Evolutionary conservation across 176 grass and related monocot genomes (phyloP), one percentile per base, ranked within the genome.

Genomic region (Oryza meridionalis): DNA sequence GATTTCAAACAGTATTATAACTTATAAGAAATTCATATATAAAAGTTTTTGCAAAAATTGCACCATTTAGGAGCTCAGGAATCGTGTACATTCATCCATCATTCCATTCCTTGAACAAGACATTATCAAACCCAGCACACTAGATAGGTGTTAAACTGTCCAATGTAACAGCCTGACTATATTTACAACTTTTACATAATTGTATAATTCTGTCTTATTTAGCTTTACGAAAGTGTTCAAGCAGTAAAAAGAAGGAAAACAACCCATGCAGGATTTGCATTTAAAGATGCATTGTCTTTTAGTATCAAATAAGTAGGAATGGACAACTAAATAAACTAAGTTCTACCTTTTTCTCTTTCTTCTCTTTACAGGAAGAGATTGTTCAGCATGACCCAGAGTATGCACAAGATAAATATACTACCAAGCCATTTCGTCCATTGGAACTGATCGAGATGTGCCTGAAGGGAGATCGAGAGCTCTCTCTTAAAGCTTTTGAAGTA

Each of bases 401-500:
- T 67, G 87, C 73, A 72, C 79, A 91, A 73, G 86, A 58, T 63
- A 78, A 88, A 24, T 65, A 85, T 38, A 65, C 58, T 69, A 71
- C 77, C 49, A 86, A 88, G 67, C 78, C 90, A 31, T 85, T 96
- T 65, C 50, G 68, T 89, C 90, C 93, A 38, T 77, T 84, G 77
- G 91, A 98, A 84, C 73, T 98, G 77, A 94, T 98, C 16, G 86
- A 92, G 53, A 81, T 92, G 87, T 98, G 93, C 77, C 77, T 98
- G 76, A 95, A 78, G 69, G 78, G 70, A 77, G 89, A 80, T 46
- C 82, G 62, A 73, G 90, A 91, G 80, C 83, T 98, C 24, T 82
- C 93, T 31, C 67, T 98, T 69, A 98, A 98, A 96, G 91, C 93
- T 58, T 98, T 98, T 65, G 89, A 96, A 85, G 89, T 98, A 53